Percentiles rank a stretch among this genome's conserved stretches.
Evolutionary conservation across 2,329 filamentous ascomycete genomes (phyloP).

Genomic region (Paraphaeosphaeria minitans): DNA sequence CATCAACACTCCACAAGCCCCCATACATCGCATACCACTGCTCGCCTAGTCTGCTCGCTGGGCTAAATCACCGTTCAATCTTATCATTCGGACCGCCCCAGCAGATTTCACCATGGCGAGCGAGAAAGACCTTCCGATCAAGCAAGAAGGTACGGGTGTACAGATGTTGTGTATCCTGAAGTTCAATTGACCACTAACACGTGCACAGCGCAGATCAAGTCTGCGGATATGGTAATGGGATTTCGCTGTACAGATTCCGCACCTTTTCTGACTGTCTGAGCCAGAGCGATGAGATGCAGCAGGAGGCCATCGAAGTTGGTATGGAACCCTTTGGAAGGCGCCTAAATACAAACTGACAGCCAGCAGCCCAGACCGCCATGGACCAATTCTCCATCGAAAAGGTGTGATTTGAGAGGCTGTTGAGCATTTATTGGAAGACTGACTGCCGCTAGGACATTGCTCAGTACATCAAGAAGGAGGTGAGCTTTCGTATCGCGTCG

Average conservation of each 20-base stretch:
- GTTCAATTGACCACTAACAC: constrained; percentile 30
- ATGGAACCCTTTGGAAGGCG: constrained; percentile 48
- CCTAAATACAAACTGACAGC: constrained; percentile 26
- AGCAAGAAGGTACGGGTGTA: constrained; percentile 54
- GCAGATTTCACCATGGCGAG: constrained; percentile 41
- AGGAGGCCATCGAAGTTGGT: constrained; percentile 95
- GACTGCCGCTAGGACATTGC: constrained; percentile 76
- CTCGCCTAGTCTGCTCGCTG: constrained; percentile 1
- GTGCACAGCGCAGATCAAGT: constrained; percentile 87
- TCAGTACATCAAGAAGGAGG: constrained; percentile 93
- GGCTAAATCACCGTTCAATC: neutral
- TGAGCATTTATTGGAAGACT: constrained; percentile 15
- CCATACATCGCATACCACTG: neutral
- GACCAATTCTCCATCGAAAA: constrained; percentile 74
- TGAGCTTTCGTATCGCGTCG: constrained; percentile 43
- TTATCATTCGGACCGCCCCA: neutral
- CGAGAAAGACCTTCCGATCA: constrained; percentile 63
- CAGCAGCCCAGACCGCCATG: constrained; percentile 71
- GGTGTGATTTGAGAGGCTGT: constrained; percentile 47
- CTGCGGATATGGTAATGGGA: constrained; percentile 89
- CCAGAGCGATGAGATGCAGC: constrained; percentile 96
- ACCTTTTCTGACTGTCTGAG: constrained; percentile 20
- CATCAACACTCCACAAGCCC: constrained; percentile 7
- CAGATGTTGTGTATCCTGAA: constrained; percentile 5
- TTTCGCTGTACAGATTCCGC: neutral